phyloP scores from a whole-genome alignment of 208 protist species.

The Crithidia bombi region DNA sequence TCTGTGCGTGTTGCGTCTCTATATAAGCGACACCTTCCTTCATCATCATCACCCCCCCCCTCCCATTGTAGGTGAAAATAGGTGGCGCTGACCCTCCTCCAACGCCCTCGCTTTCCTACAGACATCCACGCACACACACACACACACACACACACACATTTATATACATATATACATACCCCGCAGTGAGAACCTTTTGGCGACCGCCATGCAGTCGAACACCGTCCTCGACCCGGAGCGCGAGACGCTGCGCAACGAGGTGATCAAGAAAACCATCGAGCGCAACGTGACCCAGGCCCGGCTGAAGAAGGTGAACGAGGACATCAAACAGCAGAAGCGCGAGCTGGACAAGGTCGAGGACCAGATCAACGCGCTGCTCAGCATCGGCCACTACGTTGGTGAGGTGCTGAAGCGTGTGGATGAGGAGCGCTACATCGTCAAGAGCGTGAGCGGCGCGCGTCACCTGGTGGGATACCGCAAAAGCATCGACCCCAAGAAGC shows the following conservation, averaged over 20 bases:
- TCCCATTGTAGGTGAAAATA: too few relatives aligned
- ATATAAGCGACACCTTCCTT: too few relatives aligned
- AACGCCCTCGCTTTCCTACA: too few relatives aligned
- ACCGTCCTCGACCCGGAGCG: slow-evolving; percentile 62
- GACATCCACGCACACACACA: too few relatives aligned
- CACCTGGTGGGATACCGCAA: slow-evolving; percentile 98
- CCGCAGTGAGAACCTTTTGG: too few relatives aligned
- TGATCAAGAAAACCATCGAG: slow-evolving; percentile 59
- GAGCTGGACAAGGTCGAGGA: slow-evolving; percentile 97
- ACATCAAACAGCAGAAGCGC: slow-evolving; percentile 78
- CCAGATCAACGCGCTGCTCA: slow-evolving; percentile 98
- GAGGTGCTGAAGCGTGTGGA: slow-evolving; percentile 98
- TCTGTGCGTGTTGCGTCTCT: too few relatives aligned
- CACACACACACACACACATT: background rate
- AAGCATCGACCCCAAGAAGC: slow-evolving; percentile 93
- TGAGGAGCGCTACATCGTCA: slow-evolving; percentile 98
- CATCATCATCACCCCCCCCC: too few relatives aligned
- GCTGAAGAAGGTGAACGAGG: slow-evolving; percentile 43
- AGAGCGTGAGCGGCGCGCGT: slow-evolving; percentile 98
- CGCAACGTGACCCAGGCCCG: slow-evolving; percentile 65
- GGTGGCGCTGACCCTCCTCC: too few relatives aligned
- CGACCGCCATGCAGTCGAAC: slow-evolving; percentile 61
- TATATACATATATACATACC: too few relatives aligned
- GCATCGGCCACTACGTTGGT: slow-evolving; percentile 98
- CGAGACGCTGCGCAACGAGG: slow-evolving; percentile 51